Percentiles rank a stretch among this genome's conserved stretches.
These are phyloP conservation scores for Eurotiales sp. DNA, from an alignment of 2,329 filamentous ascomycete genomes.

Conservation along the genomic window DNA sequence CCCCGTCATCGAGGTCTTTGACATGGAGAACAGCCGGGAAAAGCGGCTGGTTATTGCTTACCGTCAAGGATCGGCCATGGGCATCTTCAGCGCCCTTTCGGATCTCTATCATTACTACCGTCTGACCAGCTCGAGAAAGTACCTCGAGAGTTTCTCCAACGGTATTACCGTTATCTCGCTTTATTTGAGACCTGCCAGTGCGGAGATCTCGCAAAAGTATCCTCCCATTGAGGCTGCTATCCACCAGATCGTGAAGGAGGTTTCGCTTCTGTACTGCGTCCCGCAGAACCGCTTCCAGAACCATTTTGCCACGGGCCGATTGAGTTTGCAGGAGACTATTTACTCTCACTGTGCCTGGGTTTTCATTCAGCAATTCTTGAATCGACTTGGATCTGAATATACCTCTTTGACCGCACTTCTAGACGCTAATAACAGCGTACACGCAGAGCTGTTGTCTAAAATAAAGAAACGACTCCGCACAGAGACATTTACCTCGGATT, in stretches of 20 bases:
- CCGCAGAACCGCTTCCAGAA: slow-evolving; percentile 94
- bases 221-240: slow-evolving; percentile 92
- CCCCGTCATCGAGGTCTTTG: slow-evolving; percentile 96
- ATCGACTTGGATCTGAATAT: slow-evolving; percentile 89
- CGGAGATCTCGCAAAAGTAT: slow-evolving; percentile 53
- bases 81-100: slow-evolving; percentile 90
- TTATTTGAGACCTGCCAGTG: slow-evolving; percentile 74
- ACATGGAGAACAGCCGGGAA: slow-evolving; percentile 85
- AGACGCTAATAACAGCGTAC: slow-evolving; percentile 74
- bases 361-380: slow-evolving; percentile 96
- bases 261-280: slow-evolving; percentile 94
- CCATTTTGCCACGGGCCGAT: slow-evolving; percentile 77
- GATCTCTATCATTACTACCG: slow-evolving; percentile 99
- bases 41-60: slow-evolving; percentile 94
- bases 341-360: slow-evolving; percentile 98
- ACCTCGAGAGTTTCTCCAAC: slow-evolving; percentile 98
- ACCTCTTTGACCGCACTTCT: slow-evolving; percentile 77
- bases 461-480: slow-evolving; percentile 92
- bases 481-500: slow-evolving; percentile 96
- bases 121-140: slow-evolving; percentile 92
- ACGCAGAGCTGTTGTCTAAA: slow-evolving; percentile 84
- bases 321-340: slow-evolving; percentile 93
- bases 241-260: slow-evolving; percentile 98
- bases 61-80: slow-evolving; percentile 85
- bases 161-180: slow-evolving; percentile 96